These are phyloP conservation scores for Mucor irregularis DNA, from an alignment of 371 early-diverging fungal species.

Conservation along the genomic window DNA sequence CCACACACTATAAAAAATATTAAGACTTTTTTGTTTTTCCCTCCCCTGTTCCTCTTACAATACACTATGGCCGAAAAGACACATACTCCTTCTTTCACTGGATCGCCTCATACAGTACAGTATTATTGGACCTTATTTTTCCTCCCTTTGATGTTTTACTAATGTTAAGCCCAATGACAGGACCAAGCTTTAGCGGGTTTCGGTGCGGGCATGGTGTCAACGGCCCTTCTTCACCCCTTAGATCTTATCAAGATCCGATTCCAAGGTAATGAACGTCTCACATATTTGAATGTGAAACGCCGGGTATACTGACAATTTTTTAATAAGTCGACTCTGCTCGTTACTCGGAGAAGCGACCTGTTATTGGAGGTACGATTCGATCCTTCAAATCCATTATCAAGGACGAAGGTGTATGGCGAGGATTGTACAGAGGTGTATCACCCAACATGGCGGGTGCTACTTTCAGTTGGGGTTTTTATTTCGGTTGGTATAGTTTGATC, in stretches of 20 bases:
- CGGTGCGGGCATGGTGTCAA: slow-evolving; percentile 83
- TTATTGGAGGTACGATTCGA: slow-evolving; percentile 71
- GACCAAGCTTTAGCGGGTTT: slow-evolving; percentile 93
- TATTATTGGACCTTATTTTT: not conserved
- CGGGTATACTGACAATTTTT: not conserved
- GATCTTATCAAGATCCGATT: slow-evolving; percentile 92
- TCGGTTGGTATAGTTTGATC: slow-evolving; percentile 84
- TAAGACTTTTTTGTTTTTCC: not conserved
- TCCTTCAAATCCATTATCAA: slow-evolving; percentile 58
- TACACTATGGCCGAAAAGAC: not conserved
- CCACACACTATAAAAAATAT: not conserved
- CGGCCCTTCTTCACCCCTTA: slow-evolving; percentile 84
- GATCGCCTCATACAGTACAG: slow-evolving; percentile 25
- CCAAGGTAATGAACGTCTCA: slow-evolving; percentile 61
- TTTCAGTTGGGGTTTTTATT: slow-evolving; percentile 94
- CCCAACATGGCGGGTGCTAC: slow-evolving; percentile 94
- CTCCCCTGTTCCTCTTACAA: not conserved
- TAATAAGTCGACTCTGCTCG: slow-evolving; percentile 55
- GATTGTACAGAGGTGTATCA: slow-evolving; percentile 87
- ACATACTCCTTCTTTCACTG: slow-evolving; percentile 19
- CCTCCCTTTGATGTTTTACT: not conserved
- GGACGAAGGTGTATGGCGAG: slow-evolving; percentile 61
- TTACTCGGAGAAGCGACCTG: slow-evolving; percentile 38
- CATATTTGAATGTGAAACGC: not conserved
- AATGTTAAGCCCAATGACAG: slow-evolving; percentile 24